A percentile compares a stretch with the other conserved stretches of the same genome.
Evolutionary conservation across 139 green algal species (phyloP).

Genomic region (Ulvella scutata): DNA sequence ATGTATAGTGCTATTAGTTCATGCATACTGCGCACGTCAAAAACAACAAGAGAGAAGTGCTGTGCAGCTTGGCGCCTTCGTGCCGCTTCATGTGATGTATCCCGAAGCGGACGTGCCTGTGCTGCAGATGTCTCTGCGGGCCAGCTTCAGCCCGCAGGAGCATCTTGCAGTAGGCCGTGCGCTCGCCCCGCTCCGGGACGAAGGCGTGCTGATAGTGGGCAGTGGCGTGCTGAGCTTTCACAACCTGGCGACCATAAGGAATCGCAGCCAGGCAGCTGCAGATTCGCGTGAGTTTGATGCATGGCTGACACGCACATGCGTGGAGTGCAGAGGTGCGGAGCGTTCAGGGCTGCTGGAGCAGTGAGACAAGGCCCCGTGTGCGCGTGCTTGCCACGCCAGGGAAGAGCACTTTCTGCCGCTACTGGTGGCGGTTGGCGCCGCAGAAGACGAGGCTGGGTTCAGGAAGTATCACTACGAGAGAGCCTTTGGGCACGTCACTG

Average conservation of each 20-base stretch:
- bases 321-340: neutral
- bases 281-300: neutral
- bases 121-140: slow-evolving; percentile 38
- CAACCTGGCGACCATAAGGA: slow-evolving; percentile 26
- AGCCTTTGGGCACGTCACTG: no score
- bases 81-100: slow-evolving; percentile 52
- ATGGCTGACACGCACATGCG: no score
- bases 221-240: slow-evolving; percentile 43
- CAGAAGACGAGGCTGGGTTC: slow-evolving; percentile 4
- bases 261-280: neutral
- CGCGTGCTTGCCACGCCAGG: slow-evolving; percentile 24
- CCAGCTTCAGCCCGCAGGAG: slow-evolving; percentile 18
- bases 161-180: slow-evolving; percentile 44
- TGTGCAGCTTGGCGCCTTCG: slow-evolving; percentile 66
- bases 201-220: slow-evolving; percentile 57
- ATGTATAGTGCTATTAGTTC: neutral
- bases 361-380: slow-evolving; percentile 22
- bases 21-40: slow-evolving; percentile 20
- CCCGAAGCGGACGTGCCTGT: slow-evolving; percentile 45
- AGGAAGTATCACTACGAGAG: slow-evolving; percentile 3
- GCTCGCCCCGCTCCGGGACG: slow-evolving; percentile 42
- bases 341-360: slow-evolving; percentile 7
- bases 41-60: slow-evolving; percentile 30
- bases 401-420: slow-evolving; percentile 55
- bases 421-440: slow-evolving; percentile 29